A percentile compares a stretch with the other conserved stretches of the same genome.
Evolutionary conservation across 2,329 filamentous ascomycete genomes (phyloP).

Genomic region (Phialophora tarda): DNA sequence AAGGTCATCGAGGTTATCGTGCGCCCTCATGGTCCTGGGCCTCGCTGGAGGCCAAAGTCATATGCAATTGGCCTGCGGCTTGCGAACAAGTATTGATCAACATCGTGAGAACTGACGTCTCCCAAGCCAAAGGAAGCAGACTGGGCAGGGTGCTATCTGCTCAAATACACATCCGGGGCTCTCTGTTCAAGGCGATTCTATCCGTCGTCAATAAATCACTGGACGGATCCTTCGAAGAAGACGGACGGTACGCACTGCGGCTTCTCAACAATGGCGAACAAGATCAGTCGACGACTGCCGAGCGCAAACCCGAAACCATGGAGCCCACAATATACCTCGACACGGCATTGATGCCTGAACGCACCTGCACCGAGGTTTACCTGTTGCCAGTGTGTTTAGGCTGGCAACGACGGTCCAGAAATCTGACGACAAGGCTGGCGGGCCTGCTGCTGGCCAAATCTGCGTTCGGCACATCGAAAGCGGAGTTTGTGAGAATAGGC

Average conservation of each 20-base stretch:
- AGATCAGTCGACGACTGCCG: not conserved
- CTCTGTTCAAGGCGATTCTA: not conserved
- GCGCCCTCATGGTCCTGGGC: conserved; percentile 19
- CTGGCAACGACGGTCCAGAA: conserved; percentile 8
- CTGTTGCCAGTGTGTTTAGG: conserved; percentile 8
- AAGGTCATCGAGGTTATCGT: conserved; percentile 1
- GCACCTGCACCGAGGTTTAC: conserved; percentile 3
- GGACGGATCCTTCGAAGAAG: conserved; percentile 8
- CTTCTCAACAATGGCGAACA: not conserved
- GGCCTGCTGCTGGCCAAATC: conserved; percentile 9
- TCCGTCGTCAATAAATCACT: not conserved
- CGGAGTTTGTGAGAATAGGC: not conserved
- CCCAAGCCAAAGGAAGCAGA: not conserved
- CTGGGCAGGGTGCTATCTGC: not conserved
- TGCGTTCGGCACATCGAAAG: not conserved
- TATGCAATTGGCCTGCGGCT: conserved; percentile 15
- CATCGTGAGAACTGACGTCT: conserved; percentile 1
- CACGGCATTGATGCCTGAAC: conserved; percentile 10
- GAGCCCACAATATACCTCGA: conserved; percentile 16
- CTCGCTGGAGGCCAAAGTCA: conserved; percentile 14
- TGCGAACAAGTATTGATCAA: conserved; percentile 8
- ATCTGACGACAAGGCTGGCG: not conserved
- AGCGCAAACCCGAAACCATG: not conserved
- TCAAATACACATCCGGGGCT: conserved; percentile 4
- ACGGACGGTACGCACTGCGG: conserved; percentile 12